Base-by-base conservation (phyloP, 2,329 filamentous ascomycete genomes). In the Colletotrichum higginsianum region DNA sequence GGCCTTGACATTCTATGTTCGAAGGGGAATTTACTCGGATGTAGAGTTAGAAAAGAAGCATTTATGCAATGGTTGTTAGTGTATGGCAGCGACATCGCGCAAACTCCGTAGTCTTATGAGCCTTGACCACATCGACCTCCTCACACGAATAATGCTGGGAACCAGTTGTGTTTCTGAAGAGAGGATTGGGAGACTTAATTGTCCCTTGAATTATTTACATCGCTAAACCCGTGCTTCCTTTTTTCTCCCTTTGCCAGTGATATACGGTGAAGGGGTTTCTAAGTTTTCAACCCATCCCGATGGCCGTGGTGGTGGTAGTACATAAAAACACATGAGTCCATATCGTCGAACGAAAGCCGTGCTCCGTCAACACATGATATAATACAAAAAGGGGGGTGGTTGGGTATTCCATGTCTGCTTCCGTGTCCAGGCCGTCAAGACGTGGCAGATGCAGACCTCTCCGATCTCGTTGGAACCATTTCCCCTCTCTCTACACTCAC, bases 121-220 rank as follows among this genome's bases (percentile, higher is more conserved):
- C 47, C 5, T 23, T 42, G 7, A 2, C 42, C 2, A 21, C 18
- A 21, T 4, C 42, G 3, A 30, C 12, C 9, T 46, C 12, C 9
- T 46, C 38, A 53, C 61, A 55, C 18, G 13, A 44, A 12, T 7
- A 18, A 15, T 50, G 3, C 7, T 35, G 26, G 23, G 35, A 49
- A 18, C 18, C 35, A 53, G 23, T 8, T 38, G 16, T 16, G 23
- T 6, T 61, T 30, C 38, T 64, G 30, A 73, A 73, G 71, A 64
- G 57, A 67, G 67, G 71, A 73, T 71, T 67, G 13, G 58, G 55
- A 60, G 63, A 42, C 26, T 56, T 23, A 8, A 47, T 46, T 21
- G 55, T 21, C 53, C 56, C 40, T 47, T 49, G 35, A 18, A 69
- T 72, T 72, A 63, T 68, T 64, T 64, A 72, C 65, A 72, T 72